phyloP scores from a whole-genome alignment of 805 yeast genomes.

The Starmerella stellata region DNA sequence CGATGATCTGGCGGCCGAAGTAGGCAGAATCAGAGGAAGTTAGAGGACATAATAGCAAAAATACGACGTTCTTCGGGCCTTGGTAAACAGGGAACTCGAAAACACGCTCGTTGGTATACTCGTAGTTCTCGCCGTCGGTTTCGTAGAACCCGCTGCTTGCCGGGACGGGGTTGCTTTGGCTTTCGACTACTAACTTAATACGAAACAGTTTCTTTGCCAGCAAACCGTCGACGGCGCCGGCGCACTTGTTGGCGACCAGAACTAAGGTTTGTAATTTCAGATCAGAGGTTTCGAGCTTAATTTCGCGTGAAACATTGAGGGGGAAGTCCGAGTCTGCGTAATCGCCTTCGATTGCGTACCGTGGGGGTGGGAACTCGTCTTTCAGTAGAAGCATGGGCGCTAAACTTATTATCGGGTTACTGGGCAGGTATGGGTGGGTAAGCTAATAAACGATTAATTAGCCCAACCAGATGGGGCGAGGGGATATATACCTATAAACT shows the following conservation, averaged over 20 bases:
- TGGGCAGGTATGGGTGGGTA: no score
- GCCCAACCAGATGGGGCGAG: no score
- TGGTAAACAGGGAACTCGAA: neutral
- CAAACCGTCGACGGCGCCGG: neutral
- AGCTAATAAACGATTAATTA: no score
- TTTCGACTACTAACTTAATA: neutral
- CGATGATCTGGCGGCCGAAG: constrained; percentile 9
- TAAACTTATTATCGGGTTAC: no score
- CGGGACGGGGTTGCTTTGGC: neutral
- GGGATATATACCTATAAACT: no score
- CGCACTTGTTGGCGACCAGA: neutral
- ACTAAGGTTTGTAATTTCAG: neutral
- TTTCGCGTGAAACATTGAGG: neutral
- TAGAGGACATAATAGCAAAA: constrained; percentile 9
- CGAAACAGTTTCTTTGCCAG: neutral
- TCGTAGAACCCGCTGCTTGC: constrained; percentile 7
- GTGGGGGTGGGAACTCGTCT: constrained; percentile 32
- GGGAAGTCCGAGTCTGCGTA: constrained; percentile 17
- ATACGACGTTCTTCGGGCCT: constrained; percentile 2
- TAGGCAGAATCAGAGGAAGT: constrained; percentile 10
- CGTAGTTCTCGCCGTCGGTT: constrained; percentile 4
- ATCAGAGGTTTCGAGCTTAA: neutral
- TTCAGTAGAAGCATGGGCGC: constrained; percentile 12
- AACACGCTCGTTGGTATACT: neutral
- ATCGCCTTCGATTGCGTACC: constrained; percentile 35